A percentile compares a stretch with the other conserved stretches of the same genome.
These are phyloP conservation scores for Ettlia oleoabundans DNA, from an alignment of 139 green algal genomes.

Conservation along the genomic window DNA sequence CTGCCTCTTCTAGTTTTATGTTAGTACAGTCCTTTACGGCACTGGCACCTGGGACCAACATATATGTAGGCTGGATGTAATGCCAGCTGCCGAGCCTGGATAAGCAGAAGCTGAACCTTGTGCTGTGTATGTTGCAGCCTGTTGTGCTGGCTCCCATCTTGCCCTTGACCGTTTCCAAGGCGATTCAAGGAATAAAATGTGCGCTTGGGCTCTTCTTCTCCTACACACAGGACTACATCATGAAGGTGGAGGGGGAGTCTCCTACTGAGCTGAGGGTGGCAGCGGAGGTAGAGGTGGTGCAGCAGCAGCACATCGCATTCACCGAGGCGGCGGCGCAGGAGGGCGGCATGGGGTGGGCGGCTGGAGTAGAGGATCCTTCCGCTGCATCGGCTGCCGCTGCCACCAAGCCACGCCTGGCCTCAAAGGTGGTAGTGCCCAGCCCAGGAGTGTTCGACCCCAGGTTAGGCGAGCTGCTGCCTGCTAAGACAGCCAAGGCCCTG, in stretches of 20 bases:
- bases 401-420: neutral
- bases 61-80: too few species aligned
- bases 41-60: too few species aligned
- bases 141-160: too few species aligned
- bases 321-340: neutral
- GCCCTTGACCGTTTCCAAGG: neutral
- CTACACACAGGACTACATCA: neutral
- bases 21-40: neutral
- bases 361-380: neutral
- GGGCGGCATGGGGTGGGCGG: neutral
- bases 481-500: too few species aligned
- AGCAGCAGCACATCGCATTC: neutral
- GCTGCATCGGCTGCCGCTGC: neutral
- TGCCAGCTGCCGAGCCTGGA: too few species aligned
- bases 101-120: too few species aligned
- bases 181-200: too few species aligned
- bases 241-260: neutral
- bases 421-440: constrained; percentile 31
- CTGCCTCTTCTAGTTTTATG: neutral
- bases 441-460: constrained; percentile 14
- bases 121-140: neutral
- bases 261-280: too few species aligned
- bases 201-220: too few species aligned
- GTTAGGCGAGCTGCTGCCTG: too few species aligned
- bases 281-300: neutral